Base-by-base conservation (phyloP, 768 basidiomycete species). In the Pleurotus platypus region DNA sequence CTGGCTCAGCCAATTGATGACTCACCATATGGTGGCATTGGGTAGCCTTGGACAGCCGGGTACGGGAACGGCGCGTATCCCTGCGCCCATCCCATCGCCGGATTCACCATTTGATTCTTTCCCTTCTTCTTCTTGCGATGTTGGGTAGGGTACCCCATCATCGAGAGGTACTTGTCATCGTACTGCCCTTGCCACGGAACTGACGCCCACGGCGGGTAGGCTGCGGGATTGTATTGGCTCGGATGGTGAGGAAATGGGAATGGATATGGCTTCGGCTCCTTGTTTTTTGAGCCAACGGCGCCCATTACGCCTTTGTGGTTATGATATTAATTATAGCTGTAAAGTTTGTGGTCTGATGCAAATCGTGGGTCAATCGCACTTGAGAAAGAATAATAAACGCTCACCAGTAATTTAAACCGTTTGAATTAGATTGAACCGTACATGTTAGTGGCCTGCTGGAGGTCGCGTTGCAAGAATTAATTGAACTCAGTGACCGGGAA, bases 121-220 rank as follows among this genome's bases (percentile, higher is more conserved):
- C 26, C 49, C 24, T 53, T 42, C 51, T 53, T 53, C 39, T 53
- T 53, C 38, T 53, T 53, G 5, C 51, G 51, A 53, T 53, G 39
- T 6, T 27, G n/a, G 12, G 16, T 20, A 24, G 51, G 51, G 22
- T 22, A 39, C 5, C 42, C 42, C 37, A 40, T 40, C 51, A 30
- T 26, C 35, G 39, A 53, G 35, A 53, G 38, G 9, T n/a, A 37
- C 38, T 53, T 53, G 27, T 53, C 51, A 39, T 53, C 51, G 38
- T 53, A 53, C 37, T 30, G 22, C 9, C 22, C 49, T 37, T 50
- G 51, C 37, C 35, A 53, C 15, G 51, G 51, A 15, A 39, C 51
- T 22, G 51, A 38, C 16, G 49, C 49, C 51, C 51, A 53, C 38
- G 51, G 39, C 3, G 51, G 51, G 20, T 18, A 39, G 37, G 37